These are phyloP conservation scores for Amesomyces nigricolor DNA, from an alignment of 2,329 filamentous ascomycete genomes.

Conservation along the genomic window DNA sequence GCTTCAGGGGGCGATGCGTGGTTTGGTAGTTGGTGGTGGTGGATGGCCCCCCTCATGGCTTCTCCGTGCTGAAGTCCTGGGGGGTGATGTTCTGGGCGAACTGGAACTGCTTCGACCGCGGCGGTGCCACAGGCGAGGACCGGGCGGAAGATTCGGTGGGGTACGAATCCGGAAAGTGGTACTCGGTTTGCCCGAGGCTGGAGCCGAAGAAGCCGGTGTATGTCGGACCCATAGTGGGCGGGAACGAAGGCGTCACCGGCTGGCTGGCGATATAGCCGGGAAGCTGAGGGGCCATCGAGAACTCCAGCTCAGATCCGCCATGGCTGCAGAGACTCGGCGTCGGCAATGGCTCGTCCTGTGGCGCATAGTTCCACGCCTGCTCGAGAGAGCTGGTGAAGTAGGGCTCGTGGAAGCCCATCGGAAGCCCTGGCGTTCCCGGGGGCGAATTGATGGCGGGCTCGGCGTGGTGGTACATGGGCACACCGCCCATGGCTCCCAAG, in stretches of 20 bases:
- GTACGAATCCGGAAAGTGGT: constrained; percentile 46
- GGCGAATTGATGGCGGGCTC: constrained; percentile 47
- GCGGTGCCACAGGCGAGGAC: constrained; percentile 33
- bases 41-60: constrained; percentile 4
- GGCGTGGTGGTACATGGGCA: constrained; percentile 27
- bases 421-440: constrained; percentile 47
- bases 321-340: constrained; percentile 43
- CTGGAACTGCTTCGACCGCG: constrained; percentile 40
- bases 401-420: constrained; percentile 38
- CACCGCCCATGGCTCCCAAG: constrained; percentile 13
- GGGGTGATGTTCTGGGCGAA: constrained; percentile 44
- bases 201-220: constrained; percentile 33
- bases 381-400: constrained; percentile 34
- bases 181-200: constrained; percentile 39
- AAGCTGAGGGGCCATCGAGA: constrained; percentile 35
- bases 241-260: constrained; percentile 44
- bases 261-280: constrained; percentile 46
- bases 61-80: constrained; percentile 34
- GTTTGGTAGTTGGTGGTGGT: background rate
- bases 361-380: constrained; percentile 32
- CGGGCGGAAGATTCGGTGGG: constrained; percentile 33
- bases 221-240: constrained; percentile 37
- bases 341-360: constrained; percentile 44
- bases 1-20: background rate
- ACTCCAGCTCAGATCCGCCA: constrained; percentile 41